Percentiles rank a stretch among this genome's conserved stretches.
phyloP scores from a whole-genome alignment of 2,329 filamentous ascomycete species.

The Piedraia hortae region DNA sequence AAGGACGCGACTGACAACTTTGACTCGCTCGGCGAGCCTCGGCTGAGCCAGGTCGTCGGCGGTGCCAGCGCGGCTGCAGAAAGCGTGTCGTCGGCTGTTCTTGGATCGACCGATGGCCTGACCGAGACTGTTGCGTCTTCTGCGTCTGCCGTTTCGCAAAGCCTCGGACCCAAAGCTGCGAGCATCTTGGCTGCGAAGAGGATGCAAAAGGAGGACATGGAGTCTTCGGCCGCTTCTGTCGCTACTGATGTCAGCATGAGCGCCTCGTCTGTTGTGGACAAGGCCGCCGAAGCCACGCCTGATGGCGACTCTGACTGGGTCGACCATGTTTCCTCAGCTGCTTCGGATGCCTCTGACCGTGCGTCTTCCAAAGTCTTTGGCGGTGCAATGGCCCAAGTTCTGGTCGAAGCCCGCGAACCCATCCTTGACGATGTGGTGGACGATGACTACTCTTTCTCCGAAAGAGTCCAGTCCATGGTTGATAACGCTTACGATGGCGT shows the following conservation, averaged over 20 bases:
- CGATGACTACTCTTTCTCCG: slow-evolving; percentile 19
- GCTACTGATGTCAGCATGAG: slow-evolving; percentile 4
- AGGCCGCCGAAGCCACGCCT: slow-evolving; percentile 2
- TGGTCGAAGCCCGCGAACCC: slow-evolving; percentile 20
- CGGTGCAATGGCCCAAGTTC: slow-evolving; percentile 24
- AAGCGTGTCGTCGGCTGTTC: slow-evolving; percentile 12
- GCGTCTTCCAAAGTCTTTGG: slow-evolving; percentile 21
- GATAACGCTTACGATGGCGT: slow-evolving; percentile 25
- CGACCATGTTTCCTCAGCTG: slow-evolving; percentile 8
- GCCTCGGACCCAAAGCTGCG: slow-evolving; percentile 8
- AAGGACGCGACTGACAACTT: slow-evolving; percentile 56
- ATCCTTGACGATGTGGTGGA: slow-evolving; percentile 22
- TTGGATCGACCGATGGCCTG: slow-evolving; percentile 9
- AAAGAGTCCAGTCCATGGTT: slow-evolving; percentile 24
- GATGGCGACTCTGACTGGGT: slow-evolving; percentile 1
- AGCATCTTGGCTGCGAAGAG: slow-evolving; percentile 13
- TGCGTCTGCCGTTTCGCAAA: slow-evolving; percentile 9
- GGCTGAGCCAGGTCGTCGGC: too few species aligned
- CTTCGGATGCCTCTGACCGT: slow-evolving; percentile 1
- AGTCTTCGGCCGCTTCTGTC: slow-evolving; percentile 3
- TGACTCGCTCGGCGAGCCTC: too few species aligned
- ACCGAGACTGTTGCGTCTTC: slow-evolving; percentile 13
- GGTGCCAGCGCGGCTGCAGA: too few species aligned
- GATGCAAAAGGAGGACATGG: slow-evolving; percentile 11
- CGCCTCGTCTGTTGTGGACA: slow-evolving; percentile 7